phyloP scores from a whole-genome alignment of 352 stramenopile species.

The Globisporangium nodosum region DNA sequence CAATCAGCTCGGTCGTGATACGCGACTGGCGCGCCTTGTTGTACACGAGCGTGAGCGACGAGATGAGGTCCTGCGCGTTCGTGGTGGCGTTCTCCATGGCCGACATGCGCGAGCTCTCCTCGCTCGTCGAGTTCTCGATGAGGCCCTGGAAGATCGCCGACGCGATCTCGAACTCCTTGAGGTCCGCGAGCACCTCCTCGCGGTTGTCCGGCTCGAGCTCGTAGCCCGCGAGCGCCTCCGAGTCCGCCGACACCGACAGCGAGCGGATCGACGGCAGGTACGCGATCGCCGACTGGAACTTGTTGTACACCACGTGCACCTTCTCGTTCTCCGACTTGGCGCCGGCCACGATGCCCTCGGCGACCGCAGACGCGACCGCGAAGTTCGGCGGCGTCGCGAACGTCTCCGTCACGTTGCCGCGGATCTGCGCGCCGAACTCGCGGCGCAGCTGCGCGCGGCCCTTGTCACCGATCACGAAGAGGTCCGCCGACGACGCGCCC shows the following conservation, averaged over 20 bases:
- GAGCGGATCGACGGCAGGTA: conserved; percentile 93
- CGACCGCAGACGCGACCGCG: conserved; percentile 88
- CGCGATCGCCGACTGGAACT: conserved; percentile 94
- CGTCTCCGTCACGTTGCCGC: conserved; percentile 78
- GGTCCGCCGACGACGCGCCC: conserved; percentile 63
- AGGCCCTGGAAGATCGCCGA: conserved; percentile 93
- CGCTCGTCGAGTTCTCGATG: conserved; percentile 96
- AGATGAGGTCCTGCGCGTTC: conserved; percentile 98
- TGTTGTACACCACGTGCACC: conserved; percentile 97
- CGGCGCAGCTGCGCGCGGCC: conserved; percentile 91
- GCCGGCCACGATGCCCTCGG: conserved; percentile 74
- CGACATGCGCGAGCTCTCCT: conserved; percentile 98
- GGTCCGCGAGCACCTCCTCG: conserved; percentile 93
- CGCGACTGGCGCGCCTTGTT: conserved; percentile 92
- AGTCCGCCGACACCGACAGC: conserved; percentile 48
- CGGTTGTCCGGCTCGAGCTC: conserved; percentile 98
- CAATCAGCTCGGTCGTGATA: conserved; percentile 97
- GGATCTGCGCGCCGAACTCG: conserved; percentile 58
- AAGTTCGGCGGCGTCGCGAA: conserved; percentile 87
- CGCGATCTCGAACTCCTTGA: conserved; percentile 94
- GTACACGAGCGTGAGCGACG: conserved; percentile 87
- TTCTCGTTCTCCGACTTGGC: conserved; percentile 88
- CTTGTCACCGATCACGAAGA: conserved; percentile 97
- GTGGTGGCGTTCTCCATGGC: conserved; percentile 99
- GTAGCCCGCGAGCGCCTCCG: conserved; percentile 88